phyloP scores from a whole-genome alignment of 2,329 filamentous ascomycete species.

The Botrytis squamosa region DNA sequence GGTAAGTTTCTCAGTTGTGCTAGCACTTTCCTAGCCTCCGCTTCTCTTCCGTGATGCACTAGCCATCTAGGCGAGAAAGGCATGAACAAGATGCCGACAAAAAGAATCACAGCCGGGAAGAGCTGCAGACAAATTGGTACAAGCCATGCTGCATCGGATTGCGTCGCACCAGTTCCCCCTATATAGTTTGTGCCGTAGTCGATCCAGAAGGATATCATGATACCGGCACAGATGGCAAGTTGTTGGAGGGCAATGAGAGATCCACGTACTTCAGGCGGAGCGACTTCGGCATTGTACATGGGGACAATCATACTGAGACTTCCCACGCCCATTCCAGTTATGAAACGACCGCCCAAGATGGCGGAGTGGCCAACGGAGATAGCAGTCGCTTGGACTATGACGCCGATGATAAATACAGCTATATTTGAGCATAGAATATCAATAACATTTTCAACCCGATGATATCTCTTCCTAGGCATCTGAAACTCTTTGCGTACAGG shows the following conservation, averaged over 20 bases:
- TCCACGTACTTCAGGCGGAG: slow-evolving; percentile 64
- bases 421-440: neutral
- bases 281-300: slow-evolving; percentile 50
- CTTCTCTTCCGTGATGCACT: slow-evolving; percentile 66
- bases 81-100: slow-evolving; percentile 74
- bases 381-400: slow-evolving; percentile 65
- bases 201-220: slow-evolving; percentile 59
- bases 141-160: slow-evolving; percentile 71
- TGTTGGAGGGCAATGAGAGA: slow-evolving; percentile 65
- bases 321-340: slow-evolving; percentile 71
- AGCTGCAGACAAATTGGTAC: slow-evolving; percentile 71
- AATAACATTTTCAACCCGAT: neutral
- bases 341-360: slow-evolving; percentile 70
- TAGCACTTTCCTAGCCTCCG: slow-evolving; percentile 63
- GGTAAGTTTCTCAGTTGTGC: slow-evolving; percentile 62
- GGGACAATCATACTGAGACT: slow-evolving; percentile 66
- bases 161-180: slow-evolving; percentile 56
- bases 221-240: slow-evolving; percentile 58
- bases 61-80: slow-evolving; percentile 78
- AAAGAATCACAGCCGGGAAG: slow-evolving; percentile 63
- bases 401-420: slow-evolving; percentile 65
- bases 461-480: neutral
- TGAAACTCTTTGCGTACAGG: neutral
- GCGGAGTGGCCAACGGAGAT: slow-evolving; percentile 54
- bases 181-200: slow-evolving; percentile 66